Conservation (phyloP, 306 rosid genomes). For the Sesbania bispinosa region DNA sequence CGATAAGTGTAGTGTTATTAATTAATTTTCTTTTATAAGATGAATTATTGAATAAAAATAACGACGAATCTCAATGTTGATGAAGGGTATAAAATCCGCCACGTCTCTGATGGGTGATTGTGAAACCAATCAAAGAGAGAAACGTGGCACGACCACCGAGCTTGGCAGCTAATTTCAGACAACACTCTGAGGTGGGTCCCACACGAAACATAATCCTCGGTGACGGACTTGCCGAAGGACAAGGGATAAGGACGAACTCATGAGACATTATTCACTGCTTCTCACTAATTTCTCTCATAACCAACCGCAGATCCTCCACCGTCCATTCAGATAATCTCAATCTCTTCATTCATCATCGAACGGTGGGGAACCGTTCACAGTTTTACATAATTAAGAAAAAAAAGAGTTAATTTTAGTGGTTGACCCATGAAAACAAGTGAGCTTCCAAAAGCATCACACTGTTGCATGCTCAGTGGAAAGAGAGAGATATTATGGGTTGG, state of each 20-base stretch:
- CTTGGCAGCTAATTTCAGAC: conserved; percentile 35
- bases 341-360: background rate
- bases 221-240: conserved; percentile 62
- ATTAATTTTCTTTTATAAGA: background rate
- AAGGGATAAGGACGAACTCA: conserved; percentile 50
- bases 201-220: conserved; percentile 36
- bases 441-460: conserved; percentile 47
- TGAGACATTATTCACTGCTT: background rate
- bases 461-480: conserved; percentile 38
- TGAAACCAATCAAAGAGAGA: background rate
- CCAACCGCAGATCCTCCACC: fast-evolving
- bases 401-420: conserved; percentile 13
- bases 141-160: conserved; percentile 21
- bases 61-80: conserved; percentile 23
- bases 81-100: conserved; percentile 13
- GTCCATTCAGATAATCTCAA: background rate
- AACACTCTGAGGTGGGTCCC: conserved; percentile 48
- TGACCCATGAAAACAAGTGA: conserved; percentile 42
- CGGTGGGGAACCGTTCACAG: background rate
- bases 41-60: conserved; percentile 1
- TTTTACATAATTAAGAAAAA: background rate
- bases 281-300: background rate
- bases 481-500: conserved; percentile 23
- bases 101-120: background rate
- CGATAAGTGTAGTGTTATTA: too few species aligned